Conservation (phyloP, 139 green algal genomes). For the Tetraselmis striata region DNA sequence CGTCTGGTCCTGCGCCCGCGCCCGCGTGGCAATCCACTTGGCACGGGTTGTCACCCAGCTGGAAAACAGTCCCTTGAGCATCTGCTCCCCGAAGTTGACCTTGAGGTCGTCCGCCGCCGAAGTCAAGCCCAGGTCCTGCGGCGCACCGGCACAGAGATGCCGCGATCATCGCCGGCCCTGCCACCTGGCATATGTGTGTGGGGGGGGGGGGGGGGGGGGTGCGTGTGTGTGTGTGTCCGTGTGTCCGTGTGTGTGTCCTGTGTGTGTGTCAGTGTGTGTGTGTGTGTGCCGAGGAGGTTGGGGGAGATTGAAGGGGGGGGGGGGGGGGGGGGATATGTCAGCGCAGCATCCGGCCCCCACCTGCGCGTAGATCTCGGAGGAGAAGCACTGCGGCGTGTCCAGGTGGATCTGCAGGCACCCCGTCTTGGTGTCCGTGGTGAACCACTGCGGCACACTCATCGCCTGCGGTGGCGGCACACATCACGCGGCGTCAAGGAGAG, state of each 20-base stretch:
- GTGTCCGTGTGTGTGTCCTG: too few relatives aligned
- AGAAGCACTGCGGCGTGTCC: constrained; percentile 68
- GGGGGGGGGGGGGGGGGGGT: too few relatives aligned
- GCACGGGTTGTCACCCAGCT: constrained; percentile 29
- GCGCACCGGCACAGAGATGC: neutral
- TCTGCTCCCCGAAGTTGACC: constrained; percentile 57
- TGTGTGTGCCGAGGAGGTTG: too few relatives aligned
- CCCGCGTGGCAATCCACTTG: neutral
- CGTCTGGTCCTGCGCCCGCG: neutral
- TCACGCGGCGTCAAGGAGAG: too few relatives aligned
- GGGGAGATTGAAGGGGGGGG: too few relatives aligned
- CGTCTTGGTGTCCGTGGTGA: constrained; percentile 59
- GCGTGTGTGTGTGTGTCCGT: too few relatives aligned
- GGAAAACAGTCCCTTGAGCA: constrained; percentile 48
- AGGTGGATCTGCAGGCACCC: constrained; percentile 59
- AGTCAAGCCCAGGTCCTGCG: constrained; percentile 15
- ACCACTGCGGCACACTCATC: constrained; percentile 63
- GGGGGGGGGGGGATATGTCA: too few relatives aligned
- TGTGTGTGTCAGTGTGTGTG: too few relatives aligned
- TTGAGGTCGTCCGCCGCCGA: constrained; percentile 45
- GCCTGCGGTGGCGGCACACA: constrained; percentile 10
- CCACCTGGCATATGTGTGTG: too few relatives aligned
- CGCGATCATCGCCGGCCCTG: too few relatives aligned
- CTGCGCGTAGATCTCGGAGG: constrained; percentile 66
- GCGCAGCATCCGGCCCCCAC: too few relatives aligned